Conservation (phyloP, 148 eudicot species). For the Rhododendron mucronatum region DNA sequence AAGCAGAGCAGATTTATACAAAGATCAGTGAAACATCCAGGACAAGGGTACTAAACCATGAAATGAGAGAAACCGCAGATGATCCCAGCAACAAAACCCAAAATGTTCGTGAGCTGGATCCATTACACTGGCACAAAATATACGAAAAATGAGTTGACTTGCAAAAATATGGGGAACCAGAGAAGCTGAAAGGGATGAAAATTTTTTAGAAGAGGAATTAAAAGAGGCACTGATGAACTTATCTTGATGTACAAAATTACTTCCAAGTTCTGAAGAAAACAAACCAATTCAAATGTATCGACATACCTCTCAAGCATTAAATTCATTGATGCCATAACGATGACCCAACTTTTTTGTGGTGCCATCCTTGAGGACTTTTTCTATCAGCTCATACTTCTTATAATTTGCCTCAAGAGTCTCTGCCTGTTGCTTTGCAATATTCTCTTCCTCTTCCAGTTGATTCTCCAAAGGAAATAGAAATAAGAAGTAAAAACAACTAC, state of each 20-base stretch:
- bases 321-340: conserved; percentile 20
- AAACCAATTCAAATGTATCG: background rate
- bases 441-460: conserved; percentile 50
- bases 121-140: background rate
- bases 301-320: conserved; percentile 17
- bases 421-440: conserved; percentile 49
- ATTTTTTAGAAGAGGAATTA: background rate
- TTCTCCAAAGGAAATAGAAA: conserved; percentile 21
- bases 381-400: conserved; percentile 49
- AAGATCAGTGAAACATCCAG: background rate
- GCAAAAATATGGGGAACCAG: background rate
- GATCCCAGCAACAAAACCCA: background rate
- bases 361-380: conserved; percentile 28
- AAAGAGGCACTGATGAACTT: background rate
- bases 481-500: background rate
- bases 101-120: background rate
- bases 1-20: background rate
- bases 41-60: background rate
- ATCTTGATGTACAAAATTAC: background rate
- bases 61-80: background rate
- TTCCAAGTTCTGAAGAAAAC: background rate
- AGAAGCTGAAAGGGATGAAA: background rate
- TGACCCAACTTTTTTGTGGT: conserved; percentile 28
- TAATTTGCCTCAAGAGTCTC: conserved; percentile 38
- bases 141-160: background rate